Conservation (phyloP, 192 early-diverging fungal species). For the Globomyces pollinis-pini region DNA sequence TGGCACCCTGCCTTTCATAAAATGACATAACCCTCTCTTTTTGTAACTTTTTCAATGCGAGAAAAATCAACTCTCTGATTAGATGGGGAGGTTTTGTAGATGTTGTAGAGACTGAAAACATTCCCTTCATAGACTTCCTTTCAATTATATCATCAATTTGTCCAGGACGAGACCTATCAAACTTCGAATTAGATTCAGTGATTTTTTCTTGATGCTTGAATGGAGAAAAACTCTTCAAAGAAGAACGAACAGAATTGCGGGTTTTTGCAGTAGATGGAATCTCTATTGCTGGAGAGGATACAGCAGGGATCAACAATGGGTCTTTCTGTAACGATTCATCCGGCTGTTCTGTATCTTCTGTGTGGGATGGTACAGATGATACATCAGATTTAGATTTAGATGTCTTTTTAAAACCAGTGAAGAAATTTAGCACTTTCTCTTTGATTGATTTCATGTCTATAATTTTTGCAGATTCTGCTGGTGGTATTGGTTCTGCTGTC, state of each 20-base stretch:
- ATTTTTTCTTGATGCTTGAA: not conserved
- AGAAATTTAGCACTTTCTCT: slow-evolving; percentile 1
- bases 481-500: not conserved
- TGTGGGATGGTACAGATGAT: no score
- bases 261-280: not conserved
- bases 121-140: slow-evolving; percentile 27
- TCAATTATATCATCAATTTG: slow-evolving; percentile 34
- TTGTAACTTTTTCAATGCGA: slow-evolving; percentile 15
- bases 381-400: no score
- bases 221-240: not conserved
- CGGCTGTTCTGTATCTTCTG: no score
- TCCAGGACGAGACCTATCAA: slow-evolving; percentile 12
- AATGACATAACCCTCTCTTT: not conserved
- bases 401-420: no score
- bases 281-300: not conserved
- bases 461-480: not conserved
- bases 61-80: slow-evolving; percentile 27
- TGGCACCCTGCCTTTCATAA: slow-evolving; percentile 6
- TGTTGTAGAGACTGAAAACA: slow-evolving; percentile 36
- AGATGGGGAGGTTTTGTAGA: slow-evolving; percentile 28
- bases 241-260: not conserved
- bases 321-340: not conserved
- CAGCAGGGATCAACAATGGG: not conserved
- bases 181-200: slow-evolving; percentile 1
- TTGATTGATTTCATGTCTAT: no score